Percentiles rank a stretch among this genome's conserved stretches.
These are phyloP conservation scores for Stereum hirsutum DNA, from an alignment of 1,284 basidiomycete species.

Conservation along the genomic window DNA sequence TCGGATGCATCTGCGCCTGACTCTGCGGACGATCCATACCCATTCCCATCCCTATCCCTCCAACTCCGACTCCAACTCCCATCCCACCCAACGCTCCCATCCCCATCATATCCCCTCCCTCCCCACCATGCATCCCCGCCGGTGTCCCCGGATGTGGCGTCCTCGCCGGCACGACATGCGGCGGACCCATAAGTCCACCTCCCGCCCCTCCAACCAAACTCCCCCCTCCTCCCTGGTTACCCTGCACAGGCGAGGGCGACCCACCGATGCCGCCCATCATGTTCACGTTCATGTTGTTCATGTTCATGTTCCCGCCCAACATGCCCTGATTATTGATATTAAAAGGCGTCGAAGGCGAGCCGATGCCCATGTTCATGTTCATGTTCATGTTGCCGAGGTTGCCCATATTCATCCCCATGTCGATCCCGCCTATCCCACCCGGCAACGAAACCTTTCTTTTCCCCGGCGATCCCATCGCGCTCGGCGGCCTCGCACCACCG, in stretches of 20 bases:
- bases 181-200: not conserved
- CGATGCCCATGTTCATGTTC: not conserved
- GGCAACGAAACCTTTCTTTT: no score
- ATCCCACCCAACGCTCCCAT: no score
- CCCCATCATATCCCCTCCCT: not conserved
- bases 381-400: not conserved
- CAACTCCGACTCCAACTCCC: no score
- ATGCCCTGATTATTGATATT: not conserved
- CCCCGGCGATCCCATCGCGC: no score
- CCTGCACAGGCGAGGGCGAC: conserved; percentile 9
- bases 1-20: no score
- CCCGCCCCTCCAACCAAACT: conserved; percentile 1
- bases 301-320: conserved; percentile 15
- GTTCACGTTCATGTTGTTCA: conserved; percentile 14
- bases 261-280: conserved; percentile 13
- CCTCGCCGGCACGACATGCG: not conserved
- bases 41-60: not conserved
- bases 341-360: no score
- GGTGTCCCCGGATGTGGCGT: not conserved
- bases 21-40: no score
- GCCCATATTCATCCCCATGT: not conserved
- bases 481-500: no score
- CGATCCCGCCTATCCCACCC: not conserved
- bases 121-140: not conserved
- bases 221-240: no score